Evolutionary conservation across 2,329 filamentous ascomycete species (phyloP).

Genomic region (Neonectria neomacrospora): DNA sequence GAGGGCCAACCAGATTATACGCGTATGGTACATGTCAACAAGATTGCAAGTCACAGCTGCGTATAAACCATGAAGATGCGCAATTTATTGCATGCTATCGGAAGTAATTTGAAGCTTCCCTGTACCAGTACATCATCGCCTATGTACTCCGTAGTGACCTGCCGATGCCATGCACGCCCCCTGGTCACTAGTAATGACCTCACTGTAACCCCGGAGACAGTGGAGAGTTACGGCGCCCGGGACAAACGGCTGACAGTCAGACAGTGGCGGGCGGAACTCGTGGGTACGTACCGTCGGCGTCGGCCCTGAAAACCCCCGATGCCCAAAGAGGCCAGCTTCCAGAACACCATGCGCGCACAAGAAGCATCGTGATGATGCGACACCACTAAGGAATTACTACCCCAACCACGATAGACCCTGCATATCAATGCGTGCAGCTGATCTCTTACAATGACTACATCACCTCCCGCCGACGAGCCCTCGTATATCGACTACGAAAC

Average conservation of each 20-base stretch:
- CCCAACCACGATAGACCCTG: constrained; percentile 16
- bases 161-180: too few species aligned
- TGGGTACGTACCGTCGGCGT: constrained; percentile 37
- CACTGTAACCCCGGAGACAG: constrained; percentile 28
- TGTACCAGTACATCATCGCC: too few species aligned
- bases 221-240: neutral
- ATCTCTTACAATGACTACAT: constrained; percentile 20
- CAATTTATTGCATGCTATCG: neutral
- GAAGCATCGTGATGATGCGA: constrained; percentile 14
- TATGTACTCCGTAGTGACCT: too few species aligned
- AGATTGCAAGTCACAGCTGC: neutral
- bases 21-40: constrained; percentile 12
- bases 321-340: constrained; percentile 46
- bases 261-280: too few species aligned
- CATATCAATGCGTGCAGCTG: neutral
- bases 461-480: constrained; percentile 57
- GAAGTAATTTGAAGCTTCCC: neutral
- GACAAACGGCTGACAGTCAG: neutral
- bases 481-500: constrained; percentile 97
- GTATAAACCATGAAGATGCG: neutral
- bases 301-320: constrained; percentile 25
- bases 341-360: constrained; percentile 29
- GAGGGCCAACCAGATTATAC: constrained; percentile 9
- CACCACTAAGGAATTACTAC: constrained; percentile 20
- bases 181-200: constrained; percentile 42